Evolutionary conservation across 2,329 filamentous ascomycete genomes (phyloP), one percentile per base, ranked within the genome.

Genomic region (Fusarium drepaniforme): DNA sequence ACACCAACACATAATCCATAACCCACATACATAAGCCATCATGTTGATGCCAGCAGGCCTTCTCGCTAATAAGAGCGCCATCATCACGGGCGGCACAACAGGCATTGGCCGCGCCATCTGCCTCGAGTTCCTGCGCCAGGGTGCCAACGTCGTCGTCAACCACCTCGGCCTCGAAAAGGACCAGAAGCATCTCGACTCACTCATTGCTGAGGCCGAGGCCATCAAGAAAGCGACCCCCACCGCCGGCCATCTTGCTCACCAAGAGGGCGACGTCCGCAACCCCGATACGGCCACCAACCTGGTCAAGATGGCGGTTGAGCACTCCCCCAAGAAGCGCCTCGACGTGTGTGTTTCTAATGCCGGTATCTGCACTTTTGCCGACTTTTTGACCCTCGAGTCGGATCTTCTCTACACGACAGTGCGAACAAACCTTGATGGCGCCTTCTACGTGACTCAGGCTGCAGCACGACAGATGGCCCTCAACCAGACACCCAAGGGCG

Each of bases 291-390:
- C 93, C 11, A 85, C 87, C 51, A 85, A 88, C 33, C 88, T 98
- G 28, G 92, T 98, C 8, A 84, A 86, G 15, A 87, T 88, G 74
- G 92, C 93, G 0, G 92, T 96, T 1, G 82, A 88, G 68, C 84
- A 85, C 68, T 84, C 84, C 81, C 44, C 65, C n/a, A 64, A 57
- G 37, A 86, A 88, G 16, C 86, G 90, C 5, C 84, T 95, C 38
- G 93, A 95, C 83, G 86, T 97, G 8, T 96, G 96, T 83, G 93
- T 98, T 33, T 94, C 92, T 82, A 98, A 98, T 85, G 95, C 95
- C 5, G 95, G 95, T 8, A 90, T 98, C 69, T 98, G 95, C 86
- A 90, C 93, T 74, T 98, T 98, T 83, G 92, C 93, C 68, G 94
- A 97, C 75, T 97, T 98, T 80, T 84, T 98, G 28, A 91, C 93